Evolutionary conservation across 2,329 filamentous ascomycete genomes (phyloP), one percentile per base, ranked within the genome.

Genomic region (Herpomyces periplanetae): DNA sequence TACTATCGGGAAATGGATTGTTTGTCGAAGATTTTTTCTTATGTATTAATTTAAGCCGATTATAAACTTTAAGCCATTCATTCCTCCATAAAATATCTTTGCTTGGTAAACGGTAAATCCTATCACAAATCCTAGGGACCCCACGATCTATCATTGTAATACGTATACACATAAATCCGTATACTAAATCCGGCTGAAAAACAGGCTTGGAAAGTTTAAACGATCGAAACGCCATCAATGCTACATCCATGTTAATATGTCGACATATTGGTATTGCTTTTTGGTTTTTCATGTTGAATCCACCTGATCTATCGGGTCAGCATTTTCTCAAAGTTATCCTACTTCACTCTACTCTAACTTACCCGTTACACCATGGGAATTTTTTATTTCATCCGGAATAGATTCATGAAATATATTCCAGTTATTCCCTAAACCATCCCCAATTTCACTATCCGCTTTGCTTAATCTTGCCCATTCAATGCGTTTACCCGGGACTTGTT

Each of bases 31-130:
- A 24, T 23, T 26, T 22, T 30, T 37, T 10, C 21, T 20, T 8
- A 15, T 17, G 20, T 6, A 15, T 6, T 3, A 17, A 20, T 5
- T 9, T 18, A 17, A 19, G 18, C 9, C 4, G 17, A 12, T 11
- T 15, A 10, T 5, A 19, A 1, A 56, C 45, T 3, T 51, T 42
- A 3, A 84, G 50, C 75, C 75, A 88, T 33, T 60, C 48, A 4
- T 44, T 39, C 8, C 61, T 52, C 1, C 73, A 46, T 13, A 49
- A 39, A 2, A 34, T 23, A 19, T 46, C 31, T 11, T 27, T 37
- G 3, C 42, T 36, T n/a, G 75, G 66, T 8, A 91, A 53, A 7
- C 66, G 59, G 38, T 91, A 96, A 26, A 91, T 58, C 13, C 80
- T 54, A 3, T 75, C 68, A 34, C 62, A 65, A 3, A 54, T 41